Base-by-base conservation (phyloP, 192 early-diverging fungal genomes). In the Kickxella alabastrina region DNA sequence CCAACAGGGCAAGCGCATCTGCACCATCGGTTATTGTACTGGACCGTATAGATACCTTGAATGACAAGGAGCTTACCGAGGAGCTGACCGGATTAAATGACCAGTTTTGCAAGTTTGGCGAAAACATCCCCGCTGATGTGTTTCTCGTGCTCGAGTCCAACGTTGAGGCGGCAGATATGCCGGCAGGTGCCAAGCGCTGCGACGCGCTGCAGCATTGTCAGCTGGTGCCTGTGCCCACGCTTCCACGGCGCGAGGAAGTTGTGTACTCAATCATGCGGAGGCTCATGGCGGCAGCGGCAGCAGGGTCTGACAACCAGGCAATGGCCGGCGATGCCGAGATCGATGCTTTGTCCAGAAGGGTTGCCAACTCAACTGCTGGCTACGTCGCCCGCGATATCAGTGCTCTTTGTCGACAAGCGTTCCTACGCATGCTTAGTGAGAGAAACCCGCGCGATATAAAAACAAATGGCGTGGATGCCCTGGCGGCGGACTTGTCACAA, bases 381-480 rank as follows among this genome's bases (percentile, higher is more conserved):
- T 76, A 76, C 44, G 59, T 69, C 32, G 66, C 73, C 4, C 66
- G 73, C 23, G 73, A 76, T 14, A 57, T 76, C 21, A 36, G 28
- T 18, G 40, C 35, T 9, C 26, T 76, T 10, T 76, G 66, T 34
- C 61, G 57, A 19, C 73, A 76, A 28, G 57, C 67, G 24, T 35
- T 53, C 10, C 28, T 76, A 27, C 42, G 44, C 26, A 57, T 52
- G 49, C 51, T 65, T 9, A 57, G 67, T 14, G 31, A 35, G 31
- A 36, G 14, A 22, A 10, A 28, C 22, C 45, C 8, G 7, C 4
- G 9, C 24, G 24, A 19, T 0, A 15, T 5, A 23, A 31, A 12
- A 8, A 3, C 23, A 27, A 23, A 32, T 8, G 28, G 19, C 7
- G 17, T 52, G 2, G 48, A 28, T 17, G 34, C 23, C 2, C 18